A percentile compares a stretch with the other conserved stretches of the same genome.
Evolutionary conservation across 2,329 filamentous ascomycete genomes (phyloP).

Genomic region (Fusarium tupiense): DNA sequence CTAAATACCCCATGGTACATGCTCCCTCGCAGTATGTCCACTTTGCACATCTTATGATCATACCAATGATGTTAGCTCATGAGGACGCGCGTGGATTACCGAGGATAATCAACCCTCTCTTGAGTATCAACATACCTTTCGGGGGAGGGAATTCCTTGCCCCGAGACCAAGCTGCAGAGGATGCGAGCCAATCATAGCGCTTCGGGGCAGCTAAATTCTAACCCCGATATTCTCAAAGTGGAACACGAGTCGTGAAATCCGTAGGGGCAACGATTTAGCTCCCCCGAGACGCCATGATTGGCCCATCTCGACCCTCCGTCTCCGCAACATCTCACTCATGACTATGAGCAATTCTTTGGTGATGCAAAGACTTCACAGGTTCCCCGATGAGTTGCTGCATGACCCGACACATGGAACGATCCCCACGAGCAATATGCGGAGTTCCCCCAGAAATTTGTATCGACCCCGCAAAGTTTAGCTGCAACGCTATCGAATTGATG

Average conservation of each 20-base stretch:
- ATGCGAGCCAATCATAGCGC: neutral
- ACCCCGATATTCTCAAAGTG: neutral
- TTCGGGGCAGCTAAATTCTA: neutral
- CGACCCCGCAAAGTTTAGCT: constrained; percentile 5
- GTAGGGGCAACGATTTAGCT: constrained; percentile 30
- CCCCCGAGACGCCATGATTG: constrained; percentile 35
- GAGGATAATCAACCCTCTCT: neutral
- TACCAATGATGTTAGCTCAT: neutral
- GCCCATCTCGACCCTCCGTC: accelerated
- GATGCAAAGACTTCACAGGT: neutral
- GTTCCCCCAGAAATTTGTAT: neutral
- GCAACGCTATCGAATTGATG: constrained; percentile 4
- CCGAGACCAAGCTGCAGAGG: neutral
- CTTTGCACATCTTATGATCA: neutral
- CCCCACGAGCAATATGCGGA: neutral
- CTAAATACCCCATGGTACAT: neutral
- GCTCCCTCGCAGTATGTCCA: accelerated
- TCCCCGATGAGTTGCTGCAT: neutral
- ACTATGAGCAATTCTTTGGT: neutral
- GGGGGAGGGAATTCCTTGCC: constrained; percentile 5
- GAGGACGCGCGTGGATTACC: neutral
- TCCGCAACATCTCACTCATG: neutral
- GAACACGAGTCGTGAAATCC: neutral
- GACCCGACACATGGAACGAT: neutral
- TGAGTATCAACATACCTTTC: accelerated